phyloP scores from a whole-genome alignment of 106 monocot species.

The Triglochin maritima region DNA sequence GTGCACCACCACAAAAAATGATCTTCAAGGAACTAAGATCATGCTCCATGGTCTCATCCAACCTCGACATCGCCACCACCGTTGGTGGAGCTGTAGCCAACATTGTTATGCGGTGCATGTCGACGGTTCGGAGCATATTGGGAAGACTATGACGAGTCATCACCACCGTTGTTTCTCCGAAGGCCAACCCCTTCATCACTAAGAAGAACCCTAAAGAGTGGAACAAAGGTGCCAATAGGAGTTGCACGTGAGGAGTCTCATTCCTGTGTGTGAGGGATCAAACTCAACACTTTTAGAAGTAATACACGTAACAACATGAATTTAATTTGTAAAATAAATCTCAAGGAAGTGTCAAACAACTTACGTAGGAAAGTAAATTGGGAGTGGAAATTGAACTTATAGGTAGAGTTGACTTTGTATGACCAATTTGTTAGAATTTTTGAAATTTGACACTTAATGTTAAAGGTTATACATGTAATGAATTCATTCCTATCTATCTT shows the following conservation, averaged over 20 bases:
- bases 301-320: no score
- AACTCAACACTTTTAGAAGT: neutral
- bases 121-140: slow-evolving; percentile 20
- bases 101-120: slow-evolving; percentile 33
- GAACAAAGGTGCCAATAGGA: slow-evolving; percentile 54
- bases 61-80: slow-evolving; percentile 10
- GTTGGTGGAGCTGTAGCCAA: slow-evolving; percentile 62
- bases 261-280: slow-evolving; percentile 5
- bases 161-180: slow-evolving; percentile 47
- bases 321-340: no score
- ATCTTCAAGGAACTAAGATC: slow-evolving; percentile 27
- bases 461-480: no score
- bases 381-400: no score
- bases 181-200: slow-evolving; percentile 46
- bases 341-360: no score
- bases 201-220: slow-evolving; percentile 84
- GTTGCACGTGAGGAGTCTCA: slow-evolving; percentile 29
- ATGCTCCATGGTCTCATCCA: neutral
- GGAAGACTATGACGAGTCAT: slow-evolving; percentile 27
- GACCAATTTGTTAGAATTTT: no score
- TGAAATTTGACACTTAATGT: no score
- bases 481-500: no score
- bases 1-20: slow-evolving; percentile 72
- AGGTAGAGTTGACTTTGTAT: no score
- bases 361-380: no score